Evolutionary conservation across 306 rosid genomes (phyloP).

Genomic region (Phaseolus lunatus): DNA sequence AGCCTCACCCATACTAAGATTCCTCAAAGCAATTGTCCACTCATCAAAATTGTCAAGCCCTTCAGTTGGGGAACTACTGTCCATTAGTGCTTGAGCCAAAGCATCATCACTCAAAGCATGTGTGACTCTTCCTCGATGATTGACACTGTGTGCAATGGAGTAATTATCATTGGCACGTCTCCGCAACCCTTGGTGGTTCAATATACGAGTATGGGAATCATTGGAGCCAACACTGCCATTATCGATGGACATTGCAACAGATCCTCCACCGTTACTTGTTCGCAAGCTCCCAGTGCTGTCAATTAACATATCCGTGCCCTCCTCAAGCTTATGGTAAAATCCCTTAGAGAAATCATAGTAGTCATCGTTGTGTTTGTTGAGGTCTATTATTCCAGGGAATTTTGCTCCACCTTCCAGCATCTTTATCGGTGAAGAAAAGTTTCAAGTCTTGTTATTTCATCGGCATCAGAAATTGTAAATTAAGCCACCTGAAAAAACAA

Average conservation of each 20-base stretch:
- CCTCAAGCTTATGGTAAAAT: constrained; percentile 86
- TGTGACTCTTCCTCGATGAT: constrained; percentile 86
- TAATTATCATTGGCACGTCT: constrained; percentile 81
- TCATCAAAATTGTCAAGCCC: constrained; percentile 89
- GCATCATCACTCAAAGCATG: constrained; percentile 96
- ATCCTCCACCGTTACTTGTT: constrained; percentile 89
- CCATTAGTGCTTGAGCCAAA: constrained; percentile 92
- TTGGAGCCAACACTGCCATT: constrained; percentile 98
- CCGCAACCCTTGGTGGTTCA: constrained; percentile 85
- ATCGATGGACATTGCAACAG: constrained; percentile 96
- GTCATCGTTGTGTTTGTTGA: constrained; percentile 67
- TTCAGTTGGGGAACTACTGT: constrained; percentile 71
- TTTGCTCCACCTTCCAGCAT: constrained; percentile 92
- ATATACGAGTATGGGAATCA: constrained; percentile 90
- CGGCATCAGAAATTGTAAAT: constrained; percentile 63
- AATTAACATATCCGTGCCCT: constrained; percentile 92
- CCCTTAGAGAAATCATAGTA: constrained; percentile 89
- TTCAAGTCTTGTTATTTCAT: constrained; percentile 57
- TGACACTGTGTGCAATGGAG: constrained; percentile 80
- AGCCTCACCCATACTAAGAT: constrained; percentile 92
- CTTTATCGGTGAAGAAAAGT: constrained; percentile 56
- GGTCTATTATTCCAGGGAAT: constrained; percentile 76
- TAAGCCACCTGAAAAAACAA: constrained; percentile 35
- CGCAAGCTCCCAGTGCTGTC: constrained; percentile 89
- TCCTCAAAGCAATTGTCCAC: constrained; percentile 89